phyloP scores from a whole-genome alignment of 257 asterid species.

The Leptodermis oblonga region DNA sequence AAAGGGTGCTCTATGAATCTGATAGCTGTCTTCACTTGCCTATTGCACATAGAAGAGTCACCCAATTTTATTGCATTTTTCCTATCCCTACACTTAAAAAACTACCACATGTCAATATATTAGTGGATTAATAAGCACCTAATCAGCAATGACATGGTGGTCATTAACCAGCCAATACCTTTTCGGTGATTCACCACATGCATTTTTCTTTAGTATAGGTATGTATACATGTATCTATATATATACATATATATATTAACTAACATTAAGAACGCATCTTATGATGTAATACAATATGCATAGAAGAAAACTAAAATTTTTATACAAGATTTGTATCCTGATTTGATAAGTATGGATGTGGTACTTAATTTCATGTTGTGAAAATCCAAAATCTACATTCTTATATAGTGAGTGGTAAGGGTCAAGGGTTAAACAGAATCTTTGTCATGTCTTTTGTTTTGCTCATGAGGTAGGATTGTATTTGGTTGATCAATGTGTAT shows the following conservation, averaged over 20 bases:
- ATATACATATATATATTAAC: not conserved
- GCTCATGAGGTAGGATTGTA: not conserved
- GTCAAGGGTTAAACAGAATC: not conserved
- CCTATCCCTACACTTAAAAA: not conserved
- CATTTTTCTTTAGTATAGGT: no score
- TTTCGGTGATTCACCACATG: no score
- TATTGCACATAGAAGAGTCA: not conserved
- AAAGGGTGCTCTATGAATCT: not conserved
- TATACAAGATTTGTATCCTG: not conserved
- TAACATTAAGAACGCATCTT: not conserved
- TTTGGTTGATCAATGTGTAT: not conserved
- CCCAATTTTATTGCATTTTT: not conserved
- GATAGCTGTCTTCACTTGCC: not conserved
- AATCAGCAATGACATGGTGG: no score
- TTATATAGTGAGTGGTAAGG: not conserved
- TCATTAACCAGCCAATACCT: no score
- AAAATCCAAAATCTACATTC: not conserved
- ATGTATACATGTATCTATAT: no score
- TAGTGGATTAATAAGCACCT: no score
- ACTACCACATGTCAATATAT: no score
- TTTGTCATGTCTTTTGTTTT: not conserved
- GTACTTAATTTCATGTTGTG: not conserved
- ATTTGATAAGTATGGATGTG: not conserved
- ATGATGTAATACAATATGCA: not conserved
- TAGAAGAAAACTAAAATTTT: not conserved